Conservation (phyloP, 2,329 filamentous ascomycete genomes). For the Daldinia sp. region DNA sequence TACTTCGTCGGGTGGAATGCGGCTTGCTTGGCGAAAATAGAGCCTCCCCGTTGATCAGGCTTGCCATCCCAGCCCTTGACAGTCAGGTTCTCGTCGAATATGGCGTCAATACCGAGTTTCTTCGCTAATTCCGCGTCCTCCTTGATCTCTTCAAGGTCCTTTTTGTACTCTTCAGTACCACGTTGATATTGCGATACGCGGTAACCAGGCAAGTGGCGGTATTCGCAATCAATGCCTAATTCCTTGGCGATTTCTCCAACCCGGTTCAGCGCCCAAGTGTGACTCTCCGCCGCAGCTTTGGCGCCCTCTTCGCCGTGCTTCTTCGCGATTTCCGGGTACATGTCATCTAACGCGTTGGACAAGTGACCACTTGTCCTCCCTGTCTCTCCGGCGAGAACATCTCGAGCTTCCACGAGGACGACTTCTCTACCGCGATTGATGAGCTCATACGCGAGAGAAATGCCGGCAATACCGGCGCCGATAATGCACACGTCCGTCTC, state of each 20-base stretch:
- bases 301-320: slow-evolving; percentile 65
- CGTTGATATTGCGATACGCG: slow-evolving; percentile 62
- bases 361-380: slow-evolving; percentile 67
- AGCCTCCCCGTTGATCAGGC: slow-evolving; percentile 64
- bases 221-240: slow-evolving; percentile 68
- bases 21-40: slow-evolving; percentile 61
- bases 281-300: slow-evolving; percentile 63
- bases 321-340: slow-evolving; percentile 62
- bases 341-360: slow-evolving; percentile 66
- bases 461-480: slow-evolving; percentile 65
- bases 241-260: slow-evolving; percentile 63
- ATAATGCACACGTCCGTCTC: slow-evolving; percentile 64
- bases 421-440: slow-evolving; percentile 63
- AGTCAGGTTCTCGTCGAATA: slow-evolving; percentile 58
- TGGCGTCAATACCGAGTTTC: slow-evolving; percentile 58
- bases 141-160: slow-evolving; percentile 60
- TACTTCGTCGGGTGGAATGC: slow-evolving; percentile 70
- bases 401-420: slow-evolving; percentile 65
- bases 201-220: slow-evolving; percentile 62
- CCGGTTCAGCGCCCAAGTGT: slow-evolving; percentile 64
- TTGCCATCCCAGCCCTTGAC: slow-evolving; percentile 65
- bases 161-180: slow-evolving; percentile 57
- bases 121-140: slow-evolving; percentile 60
- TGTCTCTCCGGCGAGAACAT: slow-evolving; percentile 66
- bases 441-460: slow-evolving; percentile 65